phyloP scores from a whole-genome alignment of 495 filamentous ascomycete species.

The Jackrogersella multiformis region DNA sequence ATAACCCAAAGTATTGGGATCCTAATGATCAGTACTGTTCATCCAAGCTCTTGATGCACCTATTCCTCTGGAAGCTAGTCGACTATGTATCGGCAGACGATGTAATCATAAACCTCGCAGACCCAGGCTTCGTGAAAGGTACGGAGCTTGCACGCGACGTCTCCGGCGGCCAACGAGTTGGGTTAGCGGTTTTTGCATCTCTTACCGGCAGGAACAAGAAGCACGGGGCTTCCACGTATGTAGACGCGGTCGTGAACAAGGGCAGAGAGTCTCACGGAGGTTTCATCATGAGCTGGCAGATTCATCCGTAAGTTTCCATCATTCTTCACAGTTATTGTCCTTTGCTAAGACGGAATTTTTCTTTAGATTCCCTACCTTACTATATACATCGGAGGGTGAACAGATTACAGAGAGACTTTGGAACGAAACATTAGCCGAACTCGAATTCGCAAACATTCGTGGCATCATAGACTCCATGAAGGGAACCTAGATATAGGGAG shows the following conservation, averaged over 20 bases:
- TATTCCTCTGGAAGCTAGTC: slow-evolving; percentile 56
- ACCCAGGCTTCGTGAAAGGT: slow-evolving; percentile 57
- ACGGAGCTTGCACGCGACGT: slow-evolving; percentile 52
- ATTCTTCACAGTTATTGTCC: no score
- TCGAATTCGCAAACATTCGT: slow-evolving; percentile 2
- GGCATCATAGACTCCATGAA: slow-evolving; percentile 8
- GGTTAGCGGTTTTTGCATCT: slow-evolving; percentile 37
- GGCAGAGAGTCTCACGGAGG: slow-evolving; percentile 57
- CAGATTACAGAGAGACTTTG: slow-evolving; percentile 1
- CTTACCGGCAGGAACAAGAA: slow-evolving; percentile 44
- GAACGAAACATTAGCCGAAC: background rate
- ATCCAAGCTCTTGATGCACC: slow-evolving; percentile 54
- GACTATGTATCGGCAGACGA: slow-evolving; percentile 55
- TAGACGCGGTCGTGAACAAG: slow-evolving; percentile 53
- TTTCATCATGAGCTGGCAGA: slow-evolving; percentile 54
- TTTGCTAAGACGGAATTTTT: background rate
- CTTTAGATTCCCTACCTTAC: background rate
- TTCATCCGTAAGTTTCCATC: slow-evolving; percentile 50
- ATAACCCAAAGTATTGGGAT: slow-evolving; percentile 51
- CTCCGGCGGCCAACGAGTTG: slow-evolving; percentile 23
- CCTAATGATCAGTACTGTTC: slow-evolving; percentile 48
- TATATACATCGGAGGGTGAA: background rate
- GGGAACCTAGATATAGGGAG: background rate
- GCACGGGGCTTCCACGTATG: slow-evolving; percentile 49
- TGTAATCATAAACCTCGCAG: slow-evolving; percentile 58